These are phyloP conservation scores for Lumnitzera racemosa DNA, from an alignment of 345 rosid species.

Conservation along the genomic window DNA sequence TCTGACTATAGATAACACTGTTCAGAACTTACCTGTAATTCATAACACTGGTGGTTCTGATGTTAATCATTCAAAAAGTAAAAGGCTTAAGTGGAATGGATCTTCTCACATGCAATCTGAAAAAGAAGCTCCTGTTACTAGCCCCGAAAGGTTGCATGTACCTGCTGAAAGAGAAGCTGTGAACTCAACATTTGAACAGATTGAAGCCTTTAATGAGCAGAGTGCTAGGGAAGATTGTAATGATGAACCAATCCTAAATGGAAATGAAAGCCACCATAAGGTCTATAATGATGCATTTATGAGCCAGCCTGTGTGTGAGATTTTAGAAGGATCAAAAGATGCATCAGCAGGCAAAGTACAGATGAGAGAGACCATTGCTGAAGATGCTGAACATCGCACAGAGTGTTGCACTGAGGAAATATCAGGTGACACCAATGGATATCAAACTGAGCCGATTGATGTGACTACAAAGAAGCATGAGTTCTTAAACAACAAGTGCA, in stretches of 20 bases:
- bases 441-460: conserved; percentile 18
- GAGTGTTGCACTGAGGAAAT: conserved; percentile 18
- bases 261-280: neutral
- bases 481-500: conserved; percentile 28
- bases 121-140: conserved; percentile 3
- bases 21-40: conserved; percentile 6
- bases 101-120: conserved; percentile 1
- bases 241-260: no score
- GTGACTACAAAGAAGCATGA: conserved; percentile 24
- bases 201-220: no score
- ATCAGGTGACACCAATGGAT: conserved; percentile 17
- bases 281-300: neutral
- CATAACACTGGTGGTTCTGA: conserved; percentile 5
- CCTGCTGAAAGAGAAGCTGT: conserved; percentile 5
- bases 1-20: conserved; percentile 11
- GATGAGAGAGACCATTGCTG: conserved; percentile 1
- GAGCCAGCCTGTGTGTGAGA: neutral
- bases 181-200: neutral
- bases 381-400: conserved; percentile 6
- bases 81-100: conserved; percentile 24
- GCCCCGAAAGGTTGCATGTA: conserved; percentile 2
- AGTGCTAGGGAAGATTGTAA: no score
- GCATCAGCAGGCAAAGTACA: conserved; percentile 7
- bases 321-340: neutral
- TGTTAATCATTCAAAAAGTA: conserved; percentile 15